Percentiles rank a stretch among this genome's conserved stretches.
phyloP scores from a whole-genome alignment of 1,284 basidiomycete genomes.

The Athelia psychrophila region DNA sequence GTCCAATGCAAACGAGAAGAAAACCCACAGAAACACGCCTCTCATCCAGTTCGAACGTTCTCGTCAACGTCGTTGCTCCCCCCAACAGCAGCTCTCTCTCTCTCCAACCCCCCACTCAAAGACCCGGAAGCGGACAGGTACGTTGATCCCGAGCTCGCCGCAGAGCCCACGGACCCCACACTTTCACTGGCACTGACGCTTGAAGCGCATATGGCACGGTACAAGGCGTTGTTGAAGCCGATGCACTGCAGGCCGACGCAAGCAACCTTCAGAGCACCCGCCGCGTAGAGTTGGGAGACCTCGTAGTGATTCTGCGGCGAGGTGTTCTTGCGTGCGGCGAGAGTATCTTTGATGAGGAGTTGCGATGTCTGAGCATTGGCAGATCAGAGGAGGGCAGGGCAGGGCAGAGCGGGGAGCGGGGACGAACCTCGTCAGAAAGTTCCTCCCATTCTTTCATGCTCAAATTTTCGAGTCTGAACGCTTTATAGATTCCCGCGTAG shows the following conservation, averaged over 20 bases:
- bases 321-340: constrained; percentile 65
- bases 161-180: no score
- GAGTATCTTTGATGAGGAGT: constrained; percentile 65
- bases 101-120: no score
- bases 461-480: constrained; percentile 61
- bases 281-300: constrained; percentile 63
- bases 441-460: constrained; percentile 65
- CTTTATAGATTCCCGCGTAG: constrained; percentile 73
- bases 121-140: no score
- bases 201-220: constrained; percentile 46
- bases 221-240: constrained; percentile 64
- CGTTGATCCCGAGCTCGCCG: no score
- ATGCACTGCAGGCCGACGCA: constrained; percentile 73
- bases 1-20: no score
- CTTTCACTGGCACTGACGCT: constrained; percentile 2
- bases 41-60: no score
- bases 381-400: not conserved
- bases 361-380: constrained; percentile 49
- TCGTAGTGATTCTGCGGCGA: constrained; percentile 77
- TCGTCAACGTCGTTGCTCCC: no score
- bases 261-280: constrained; percentile 66
- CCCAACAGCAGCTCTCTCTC: no score
- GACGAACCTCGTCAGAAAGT: constrained; percentile 56
- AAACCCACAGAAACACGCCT: no score
- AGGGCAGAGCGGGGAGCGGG: not conserved